phyloP scores from a whole-genome alignment of 305 asterid species.

The Plantago coronopus region DNA sequence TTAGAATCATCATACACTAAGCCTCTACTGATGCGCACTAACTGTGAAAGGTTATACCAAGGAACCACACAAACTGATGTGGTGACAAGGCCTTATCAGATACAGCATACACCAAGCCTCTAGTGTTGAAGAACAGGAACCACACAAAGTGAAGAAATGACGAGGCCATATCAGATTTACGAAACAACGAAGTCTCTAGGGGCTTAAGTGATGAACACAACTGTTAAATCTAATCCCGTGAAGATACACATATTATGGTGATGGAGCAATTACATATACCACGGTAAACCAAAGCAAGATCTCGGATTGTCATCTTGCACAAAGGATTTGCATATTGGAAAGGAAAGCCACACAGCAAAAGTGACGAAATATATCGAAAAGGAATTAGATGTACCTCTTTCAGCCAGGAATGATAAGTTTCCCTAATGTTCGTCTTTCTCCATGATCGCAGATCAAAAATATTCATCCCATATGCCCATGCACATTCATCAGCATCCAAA shows the following conservation, averaged over 20 bases:
- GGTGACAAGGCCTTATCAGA: too few species aligned
- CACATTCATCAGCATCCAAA: constrained; percentile 93
- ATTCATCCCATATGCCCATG: constrained; percentile 99
- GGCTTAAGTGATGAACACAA: not conserved
- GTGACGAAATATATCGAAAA: constrained; percentile 10
- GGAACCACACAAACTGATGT: not conserved
- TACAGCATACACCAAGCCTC: too few species aligned
- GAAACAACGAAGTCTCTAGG: not conserved
- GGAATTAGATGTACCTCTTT: constrained; percentile 58
- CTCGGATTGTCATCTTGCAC: too few species aligned
- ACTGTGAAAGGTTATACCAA: too few species aligned
- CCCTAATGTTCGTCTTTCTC: constrained; percentile 75
- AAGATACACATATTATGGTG: too few species aligned
- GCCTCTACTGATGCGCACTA: too few species aligned
- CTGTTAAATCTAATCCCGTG: too few species aligned
- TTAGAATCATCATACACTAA: not conserved
- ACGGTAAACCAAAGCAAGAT: too few species aligned
- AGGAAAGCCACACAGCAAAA: constrained; percentile 12
- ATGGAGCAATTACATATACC: not conserved
- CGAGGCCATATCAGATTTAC: not conserved
- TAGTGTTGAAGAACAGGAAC: too few species aligned
- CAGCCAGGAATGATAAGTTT: constrained; percentile 89
- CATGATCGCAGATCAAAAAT: constrained; percentile 81
- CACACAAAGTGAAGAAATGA: not conserved
- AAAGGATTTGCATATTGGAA: too few species aligned